These are phyloP conservation scores for Solanum boliviense DNA, from an alignment of 257 asterid genomes.

Conservation along the genomic window DNA sequence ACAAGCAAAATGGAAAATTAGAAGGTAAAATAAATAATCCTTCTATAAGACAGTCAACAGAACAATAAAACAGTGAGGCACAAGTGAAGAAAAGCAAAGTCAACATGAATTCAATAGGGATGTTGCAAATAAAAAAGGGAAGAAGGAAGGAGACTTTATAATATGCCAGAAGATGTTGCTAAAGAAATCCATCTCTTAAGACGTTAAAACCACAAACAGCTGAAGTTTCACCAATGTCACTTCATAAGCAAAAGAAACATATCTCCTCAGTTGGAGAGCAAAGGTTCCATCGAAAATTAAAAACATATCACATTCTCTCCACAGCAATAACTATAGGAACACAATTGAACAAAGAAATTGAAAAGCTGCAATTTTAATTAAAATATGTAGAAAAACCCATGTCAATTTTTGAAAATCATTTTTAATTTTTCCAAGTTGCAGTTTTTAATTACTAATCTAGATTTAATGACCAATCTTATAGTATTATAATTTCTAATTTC, in stretches of 20 bases:
- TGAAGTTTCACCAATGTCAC: not conserved
- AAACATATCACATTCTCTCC: not conserved
- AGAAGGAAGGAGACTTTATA: not conserved
- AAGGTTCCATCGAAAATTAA: not conserved
- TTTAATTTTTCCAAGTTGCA: not conserved
- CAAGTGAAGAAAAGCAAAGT: not conserved
- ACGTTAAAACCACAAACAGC: not conserved
- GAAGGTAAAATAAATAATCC: not conserved
- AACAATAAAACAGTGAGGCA: not conserved
- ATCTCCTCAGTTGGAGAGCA: not conserved
- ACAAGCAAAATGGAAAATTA: not conserved
- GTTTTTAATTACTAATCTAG: not conserved
- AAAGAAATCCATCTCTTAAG: not conserved
- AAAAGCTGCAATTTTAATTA: not conserved
- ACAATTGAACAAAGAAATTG: not conserved
- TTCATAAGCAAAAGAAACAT: not conserved
- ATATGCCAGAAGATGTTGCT: not conserved
- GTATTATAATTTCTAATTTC: not conserved
- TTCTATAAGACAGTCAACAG: not conserved
- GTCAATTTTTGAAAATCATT: not conserved
- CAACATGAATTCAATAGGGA: not conserved
- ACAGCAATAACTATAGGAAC: not conserved
- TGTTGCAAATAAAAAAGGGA: not conserved
- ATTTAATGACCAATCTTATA: not conserved
- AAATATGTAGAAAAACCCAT: not conserved